Conservation (phyloP, 768 basidiomycete genomes). For the Rhizopogon sp. region DNA sequence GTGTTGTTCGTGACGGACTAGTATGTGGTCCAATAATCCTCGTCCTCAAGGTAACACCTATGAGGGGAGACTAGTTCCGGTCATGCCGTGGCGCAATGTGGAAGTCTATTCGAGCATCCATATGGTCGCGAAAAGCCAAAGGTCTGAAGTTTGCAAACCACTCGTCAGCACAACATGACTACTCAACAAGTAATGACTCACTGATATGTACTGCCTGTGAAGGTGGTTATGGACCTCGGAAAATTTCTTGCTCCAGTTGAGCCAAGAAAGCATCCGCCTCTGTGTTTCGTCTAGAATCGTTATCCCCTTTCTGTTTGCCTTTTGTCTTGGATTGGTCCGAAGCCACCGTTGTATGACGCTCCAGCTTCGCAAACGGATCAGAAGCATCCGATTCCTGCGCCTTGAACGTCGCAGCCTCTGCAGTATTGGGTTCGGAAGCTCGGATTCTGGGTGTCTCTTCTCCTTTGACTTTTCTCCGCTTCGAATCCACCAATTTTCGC, state of each 20-base stretch:
- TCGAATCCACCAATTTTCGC: constrained; percentile 53
- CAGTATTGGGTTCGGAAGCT: background rate
- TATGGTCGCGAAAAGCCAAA: background rate
- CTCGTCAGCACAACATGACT: background rate
- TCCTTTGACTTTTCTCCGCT: constrained; percentile 49
- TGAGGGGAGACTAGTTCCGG: background rate
- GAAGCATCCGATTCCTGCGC: constrained; percentile 4
- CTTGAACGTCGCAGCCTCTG: background rate
- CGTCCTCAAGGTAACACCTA: background rate
- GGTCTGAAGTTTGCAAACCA: too few species aligned
- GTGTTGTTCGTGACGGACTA: background rate
- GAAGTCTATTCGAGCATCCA: background rate
- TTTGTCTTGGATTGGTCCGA: constrained; percentile 19
- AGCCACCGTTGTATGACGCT: constrained; percentile 24
- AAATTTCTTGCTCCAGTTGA: constrained; percentile 58
- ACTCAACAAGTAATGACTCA: background rate
- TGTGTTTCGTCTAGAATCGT: constrained; percentile 11
- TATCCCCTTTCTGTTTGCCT: constrained; percentile 7
- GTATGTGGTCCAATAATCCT: background rate
- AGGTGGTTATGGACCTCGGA: constrained; percentile 21
- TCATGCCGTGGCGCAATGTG: background rate
- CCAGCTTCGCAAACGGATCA: constrained; percentile 51
- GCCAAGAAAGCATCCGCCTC: constrained; percentile 66
- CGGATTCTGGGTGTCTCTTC: background rate
- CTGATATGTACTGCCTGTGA: background rate